phyloP scores from a whole-genome alignment of 176 grass and related monocot species.

The Oryza punctata region DNA sequence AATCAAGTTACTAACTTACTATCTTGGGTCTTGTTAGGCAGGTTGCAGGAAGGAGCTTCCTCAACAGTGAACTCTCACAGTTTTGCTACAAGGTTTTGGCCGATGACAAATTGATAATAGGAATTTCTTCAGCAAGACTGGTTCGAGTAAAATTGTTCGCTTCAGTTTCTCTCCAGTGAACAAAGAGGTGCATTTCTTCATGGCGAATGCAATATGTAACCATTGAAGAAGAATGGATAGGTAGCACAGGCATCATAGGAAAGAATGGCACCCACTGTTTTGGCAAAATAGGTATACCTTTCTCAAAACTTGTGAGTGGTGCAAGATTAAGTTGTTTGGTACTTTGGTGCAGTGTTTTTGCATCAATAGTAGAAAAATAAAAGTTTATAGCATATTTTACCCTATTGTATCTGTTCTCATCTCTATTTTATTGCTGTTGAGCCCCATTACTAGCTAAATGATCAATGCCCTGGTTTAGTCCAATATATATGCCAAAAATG shows the following conservation, averaged over 20 bases:
- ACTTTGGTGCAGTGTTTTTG: neutral
- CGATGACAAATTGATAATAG: neutral
- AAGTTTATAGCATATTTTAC: neutral
- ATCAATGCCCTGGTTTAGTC: no score
- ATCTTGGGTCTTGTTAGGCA: conserved; percentile 2
- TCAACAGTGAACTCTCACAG: neutral
- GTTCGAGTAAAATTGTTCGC: neutral
- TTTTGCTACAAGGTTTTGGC: neutral
- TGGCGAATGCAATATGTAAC: neutral
- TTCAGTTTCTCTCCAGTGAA: neutral
- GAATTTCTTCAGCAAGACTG: neutral
- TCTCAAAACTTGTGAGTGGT: neutral
- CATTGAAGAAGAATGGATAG: neutral
- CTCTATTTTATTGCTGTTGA: neutral
- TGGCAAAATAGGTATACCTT: neutral
- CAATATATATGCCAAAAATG: no score
- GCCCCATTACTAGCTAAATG: neutral
- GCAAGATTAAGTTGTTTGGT: neutral
- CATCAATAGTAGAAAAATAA: neutral
- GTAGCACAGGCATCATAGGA: conserved; percentile 3
- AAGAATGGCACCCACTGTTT: conserved; percentile 29
- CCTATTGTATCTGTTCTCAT: neutral
- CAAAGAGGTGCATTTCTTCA: neutral
- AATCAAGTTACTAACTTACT: neutral
- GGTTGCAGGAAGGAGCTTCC: conserved; percentile 26